Conservation (phyloP, 2,329 filamentous ascomycete genomes). For the Trichothecium roseum region DNA sequence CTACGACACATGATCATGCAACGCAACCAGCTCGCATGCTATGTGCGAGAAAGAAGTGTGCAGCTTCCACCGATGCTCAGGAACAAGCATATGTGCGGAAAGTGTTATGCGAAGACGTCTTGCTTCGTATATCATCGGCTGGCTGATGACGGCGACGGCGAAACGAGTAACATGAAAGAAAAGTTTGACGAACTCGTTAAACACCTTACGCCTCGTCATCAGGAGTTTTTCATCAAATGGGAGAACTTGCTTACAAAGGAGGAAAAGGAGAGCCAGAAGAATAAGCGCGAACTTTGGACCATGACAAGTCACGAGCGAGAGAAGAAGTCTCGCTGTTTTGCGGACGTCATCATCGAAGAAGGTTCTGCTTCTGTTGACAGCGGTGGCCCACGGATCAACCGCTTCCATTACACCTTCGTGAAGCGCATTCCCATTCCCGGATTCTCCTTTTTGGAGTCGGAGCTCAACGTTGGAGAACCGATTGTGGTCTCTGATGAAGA, state of each 20-base stretch:
- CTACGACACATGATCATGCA: slow-evolving; percentile 95
- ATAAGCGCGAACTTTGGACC: slow-evolving; percentile 87
- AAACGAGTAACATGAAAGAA: slow-evolving; percentile 69
- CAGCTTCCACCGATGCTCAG: slow-evolving; percentile 80
- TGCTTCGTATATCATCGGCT: slow-evolving; percentile 94
- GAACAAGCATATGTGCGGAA: slow-evolving; percentile 69
- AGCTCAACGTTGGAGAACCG: slow-evolving; percentile 77
- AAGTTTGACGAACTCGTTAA: slow-evolving; percentile 74
- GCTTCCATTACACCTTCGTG: slow-evolving; percentile 75
- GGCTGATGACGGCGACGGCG: slow-evolving; percentile 70
- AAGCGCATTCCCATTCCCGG: slow-evolving; percentile 51
- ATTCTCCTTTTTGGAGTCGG: slow-evolving; percentile 86
- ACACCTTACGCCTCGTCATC: slow-evolving; percentile 65
- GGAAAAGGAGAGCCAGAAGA: slow-evolving; percentile 80
- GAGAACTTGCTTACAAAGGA: slow-evolving; percentile 88
- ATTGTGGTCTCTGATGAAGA: slow-evolving; percentile 94
- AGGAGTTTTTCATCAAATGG: slow-evolving; percentile 89
- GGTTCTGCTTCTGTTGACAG: slow-evolving; percentile 62
- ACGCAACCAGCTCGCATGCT: slow-evolving; percentile 79
- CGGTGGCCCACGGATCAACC: slow-evolving; percentile 74
- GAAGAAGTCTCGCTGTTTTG: slow-evolving; percentile 80
- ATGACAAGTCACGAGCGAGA: slow-evolving; percentile 87
- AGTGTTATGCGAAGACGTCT: slow-evolving; percentile 80
- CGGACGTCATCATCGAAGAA: slow-evolving; percentile 73
- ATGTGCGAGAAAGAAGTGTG: slow-evolving; percentile 67